Evolutionary conservation across 176 grass and related monocot genomes (phyloP), one percentile per base, ranked within the genome.

Genomic region (Tillandsia leiboldiana): DNA sequence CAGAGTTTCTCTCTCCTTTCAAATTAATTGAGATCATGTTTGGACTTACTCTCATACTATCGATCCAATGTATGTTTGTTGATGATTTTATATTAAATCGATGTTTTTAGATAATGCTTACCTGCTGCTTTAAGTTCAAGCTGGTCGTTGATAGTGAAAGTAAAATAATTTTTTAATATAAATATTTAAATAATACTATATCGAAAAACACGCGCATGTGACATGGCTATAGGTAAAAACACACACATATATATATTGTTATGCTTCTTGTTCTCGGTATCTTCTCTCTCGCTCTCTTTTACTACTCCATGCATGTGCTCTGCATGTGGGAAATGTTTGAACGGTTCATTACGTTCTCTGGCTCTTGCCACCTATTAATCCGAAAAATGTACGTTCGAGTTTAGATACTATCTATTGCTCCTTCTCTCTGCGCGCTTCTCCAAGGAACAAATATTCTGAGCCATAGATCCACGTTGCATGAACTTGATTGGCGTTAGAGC

Each of bases 321-420:
- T 66, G 70, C 77, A 79, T 64, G 77, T 79, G 77, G 48, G 77
- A 64, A 71, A 69, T 79, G 63, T 79, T 72, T 53, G 70, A 47
- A 66, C 23, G 62, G 20, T 72, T 64, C 23, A n/a, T 13, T 72
- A 69, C 51, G 48, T 47, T 28, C 51, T 72, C 48, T 68, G 24
- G 24, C 47, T 50, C 17, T 49, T 26, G 57, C 68, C 42, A 12
- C 49, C 9, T 50, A 51, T n/a, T 62, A 47, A 49, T 23, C 68
- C 51, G 2, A 18, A 10, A 48, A 20, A 20, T 20, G 20, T 20
- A 20, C 66, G 14, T 58, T 59, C 20, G 12, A 59, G 9, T 26
- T 26, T 7, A 54, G 57, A 69, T 53, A 14, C 18, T 71, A 62
- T 11, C 64, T 5, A 17, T 12, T 50, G 50, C 33, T 71, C 67